Evolutionary conservation across 108 stramenopile species (phyloP), one percentile per base, ranked within the genome.

Genomic region (Aureococcus anophagefferens): DNA sequence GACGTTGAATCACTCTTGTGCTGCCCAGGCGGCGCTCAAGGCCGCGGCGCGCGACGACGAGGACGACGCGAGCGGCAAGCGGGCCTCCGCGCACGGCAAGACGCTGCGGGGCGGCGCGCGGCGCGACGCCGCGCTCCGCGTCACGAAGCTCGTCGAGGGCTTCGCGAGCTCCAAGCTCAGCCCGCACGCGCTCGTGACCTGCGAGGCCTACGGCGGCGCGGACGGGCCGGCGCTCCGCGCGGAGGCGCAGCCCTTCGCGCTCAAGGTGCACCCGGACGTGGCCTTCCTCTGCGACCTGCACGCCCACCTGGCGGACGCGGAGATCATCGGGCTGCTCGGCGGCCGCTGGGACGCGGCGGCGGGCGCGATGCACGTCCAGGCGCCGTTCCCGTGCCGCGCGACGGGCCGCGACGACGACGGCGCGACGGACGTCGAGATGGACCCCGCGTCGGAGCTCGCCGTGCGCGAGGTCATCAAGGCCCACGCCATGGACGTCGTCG

Each of bases 361-460:
- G 62, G 69, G 76, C 68, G 77, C 70, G 36, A 73, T 86, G 62
- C 84, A 83, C 72, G 68, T 86, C 30, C 86, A 86, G 65, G 84
- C 82, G 35, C 75, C 84, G 16, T 88, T 86, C 64, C 85, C 86
- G 5, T 85, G 85, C 72, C 72, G 69, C 30, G 68, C 84, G 33
- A 83, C 80, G 0, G 59, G 66, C 46, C 79, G 83, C 64, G 25
- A 45, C 31, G 79, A 86, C 64, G 70, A 79, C 62, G 86, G 86
- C 7, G 46, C 67, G 31, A 87, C 86, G 59, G 86, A 88, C 66
- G 86, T 86, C 13, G 88, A 88, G 64, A 86, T 88, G 85, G 85
- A 86, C 44, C 85, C 88, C 33, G 79, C 72, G n/a, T 68, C 72
- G 16, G 84, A 88, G 72, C 74, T 86, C 28, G 68, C 72, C 35